Base-by-base conservation (phyloP, 176 grass and related monocot genomes). In the Puya raimondii region DNA sequence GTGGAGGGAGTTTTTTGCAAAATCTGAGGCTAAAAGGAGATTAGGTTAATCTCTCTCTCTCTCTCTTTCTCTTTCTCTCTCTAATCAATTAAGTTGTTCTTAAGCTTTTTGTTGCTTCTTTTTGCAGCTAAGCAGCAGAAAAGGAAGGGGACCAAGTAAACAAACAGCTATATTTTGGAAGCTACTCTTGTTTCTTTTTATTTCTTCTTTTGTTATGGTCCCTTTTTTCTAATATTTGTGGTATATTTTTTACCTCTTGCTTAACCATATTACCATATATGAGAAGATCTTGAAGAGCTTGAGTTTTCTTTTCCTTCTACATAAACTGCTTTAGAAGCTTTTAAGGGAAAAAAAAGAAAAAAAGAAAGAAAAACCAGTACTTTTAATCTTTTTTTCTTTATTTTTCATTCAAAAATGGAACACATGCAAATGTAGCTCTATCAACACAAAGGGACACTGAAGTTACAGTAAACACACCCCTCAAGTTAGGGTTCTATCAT, bases 1-100 rank as follows among this genome's bases (percentile, higher is more conserved):
- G 54, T 77, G 74, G 74, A 59, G 5, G 53, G 74, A 77, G 18
- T 77, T 77, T 57, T 77, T 77, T 59, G 74, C 74, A 68, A 77
- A 77, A 59, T 77, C 74, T 61, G 74, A 77, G 64, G 64, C 65
- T 49, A 77, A 77, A 57, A 59, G 75, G 53, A 77, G 53, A 69
- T 61, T 69, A 42, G 65, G 75, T 77, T 29, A 66, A 53, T 66
- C 10, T 48, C 14, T 58, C 29, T 14, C 16, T 10, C 42, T 18
- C 6, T 51, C 9, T 1, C 26, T 47, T 2, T 23, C 4, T 42
- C 22, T 33, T 42, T 9, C 1, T 1, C 13, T 21, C 49, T 29
- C 10, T 14, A 50, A 65, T 51, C 8, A 49, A 13, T 17, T 59
- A 13, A 10, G 6, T 72, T 64, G 13, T 4, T 48, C 47, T 48